phyloP scores from a whole-genome alignment of 2,329 filamentous ascomycete genomes.

The Uncinocarpus reesii region DNA sequence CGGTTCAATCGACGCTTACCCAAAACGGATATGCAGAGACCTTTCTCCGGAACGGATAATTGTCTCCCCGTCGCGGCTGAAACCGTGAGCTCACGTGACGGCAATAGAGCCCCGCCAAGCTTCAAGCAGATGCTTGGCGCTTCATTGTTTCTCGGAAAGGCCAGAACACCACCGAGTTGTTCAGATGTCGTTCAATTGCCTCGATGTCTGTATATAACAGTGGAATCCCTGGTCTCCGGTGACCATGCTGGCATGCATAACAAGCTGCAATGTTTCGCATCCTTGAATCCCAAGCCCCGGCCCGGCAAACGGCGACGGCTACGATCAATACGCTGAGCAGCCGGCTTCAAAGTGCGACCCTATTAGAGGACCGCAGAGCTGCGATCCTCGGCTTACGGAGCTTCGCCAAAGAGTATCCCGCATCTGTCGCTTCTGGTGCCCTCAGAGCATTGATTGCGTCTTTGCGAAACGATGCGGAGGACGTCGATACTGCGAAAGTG shows the following conservation, averaged over 20 bases:
- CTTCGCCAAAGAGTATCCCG: conserved; percentile 93
- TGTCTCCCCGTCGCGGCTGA: background rate
- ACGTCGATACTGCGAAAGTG: conserved; percentile 92
- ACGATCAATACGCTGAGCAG: conserved; percentile 85
- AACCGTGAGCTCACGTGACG: background rate
- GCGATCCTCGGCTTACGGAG: conserved; percentile 87
- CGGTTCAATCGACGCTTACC: conserved; percentile 9
- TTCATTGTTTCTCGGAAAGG: background rate
- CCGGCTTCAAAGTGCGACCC: conserved; percentile 75
- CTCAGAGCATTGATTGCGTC: conserved; percentile 77
- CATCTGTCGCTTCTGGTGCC: conserved; percentile 89
- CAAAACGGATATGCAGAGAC: background rate
- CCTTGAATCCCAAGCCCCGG: conserved; percentile 64
- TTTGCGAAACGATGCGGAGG: conserved; percentile 76
- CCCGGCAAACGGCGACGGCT: conserved; percentile 90
- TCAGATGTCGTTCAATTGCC: background rate
- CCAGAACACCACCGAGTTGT: background rate
- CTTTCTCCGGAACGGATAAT: background rate
- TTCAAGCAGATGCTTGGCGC: background rate
- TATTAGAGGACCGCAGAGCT: conserved; percentile 87
- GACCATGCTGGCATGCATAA: conserved; percentile 33
- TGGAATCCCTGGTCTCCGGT: conserved; percentile 21
- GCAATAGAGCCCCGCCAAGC: too few species aligned
- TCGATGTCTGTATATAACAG: conserved; percentile 9
- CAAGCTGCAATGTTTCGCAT: conserved; percentile 44